Evolutionary conservation across 345 rosid species (phyloP).

Genomic region (Populus deltoides): DNA sequence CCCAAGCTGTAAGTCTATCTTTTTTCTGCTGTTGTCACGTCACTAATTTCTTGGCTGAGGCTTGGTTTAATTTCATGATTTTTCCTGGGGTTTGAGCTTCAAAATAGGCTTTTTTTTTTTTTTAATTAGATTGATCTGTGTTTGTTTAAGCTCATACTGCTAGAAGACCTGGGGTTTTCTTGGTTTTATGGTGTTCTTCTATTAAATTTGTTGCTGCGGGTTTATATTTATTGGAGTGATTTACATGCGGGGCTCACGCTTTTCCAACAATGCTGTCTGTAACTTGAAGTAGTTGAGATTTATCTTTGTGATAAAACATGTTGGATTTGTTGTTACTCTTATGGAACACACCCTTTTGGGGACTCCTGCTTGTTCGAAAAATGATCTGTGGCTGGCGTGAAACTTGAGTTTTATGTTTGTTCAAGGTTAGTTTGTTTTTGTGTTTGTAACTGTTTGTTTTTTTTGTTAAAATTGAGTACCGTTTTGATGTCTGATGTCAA

Average conservation of each 20-base stretch:
- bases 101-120: neutral
- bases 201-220: no score
- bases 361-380: neutral
- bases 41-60: neutral
- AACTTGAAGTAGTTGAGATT: neutral
- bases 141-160: neutral
- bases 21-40: neutral
- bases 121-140: neutral
- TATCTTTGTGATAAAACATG: neutral
- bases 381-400: neutral
- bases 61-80: neutral
- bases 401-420: neutral
- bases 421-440: neutral
- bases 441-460: no score
- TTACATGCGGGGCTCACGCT: neutral
- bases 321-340: neutral
- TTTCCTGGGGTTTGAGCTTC: neutral
- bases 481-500: no score
- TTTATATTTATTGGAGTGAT: no score
- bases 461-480: no score
- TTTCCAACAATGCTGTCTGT: neutral
- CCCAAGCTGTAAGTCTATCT: slow-evolving; percentile 27
- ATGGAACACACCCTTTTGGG: neutral
- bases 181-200: neutral
- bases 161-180: neutral